These are phyloP conservation scores for Daedaleopsis nitida DNA, from an alignment of 768 basidiomycete genomes.

Conservation along the genomic window DNA sequence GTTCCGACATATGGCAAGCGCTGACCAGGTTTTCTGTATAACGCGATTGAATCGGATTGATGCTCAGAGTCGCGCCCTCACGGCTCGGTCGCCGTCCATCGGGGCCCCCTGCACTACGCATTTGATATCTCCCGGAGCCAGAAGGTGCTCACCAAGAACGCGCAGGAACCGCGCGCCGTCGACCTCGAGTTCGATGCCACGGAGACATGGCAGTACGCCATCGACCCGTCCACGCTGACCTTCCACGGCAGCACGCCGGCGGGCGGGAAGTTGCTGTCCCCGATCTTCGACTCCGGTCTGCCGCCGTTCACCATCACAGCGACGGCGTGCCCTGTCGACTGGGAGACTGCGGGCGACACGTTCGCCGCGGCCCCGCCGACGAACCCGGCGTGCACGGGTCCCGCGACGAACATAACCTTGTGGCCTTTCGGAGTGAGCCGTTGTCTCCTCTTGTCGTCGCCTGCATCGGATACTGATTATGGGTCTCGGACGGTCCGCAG, in stretches of 20 bases:
- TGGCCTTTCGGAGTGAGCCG: constrained; percentile 51
- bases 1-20: neutral
- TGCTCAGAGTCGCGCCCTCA: constrained; percentile 49
- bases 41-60: too few species aligned
- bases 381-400: constrained; percentile 45
- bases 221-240: constrained; percentile 43
- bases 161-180: constrained; percentile 45
- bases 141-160: constrained; percentile 43
- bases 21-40: neutral
- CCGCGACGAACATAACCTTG: constrained; percentile 43
- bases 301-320: constrained; percentile 51
- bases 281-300: constrained; percentile 47
- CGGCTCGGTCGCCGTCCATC: constrained; percentile 53
- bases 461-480: neutral
- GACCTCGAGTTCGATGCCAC: constrained; percentile 55
- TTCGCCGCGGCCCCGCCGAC: constrained; percentile 51
- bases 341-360: constrained; percentile 48
- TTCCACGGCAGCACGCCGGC: constrained; percentile 31
- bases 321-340: constrained; percentile 51
- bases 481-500: constrained; percentile 15
- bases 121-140: constrained; percentile 45
- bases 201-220: constrained; percentile 53
- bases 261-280: constrained; percentile 29
- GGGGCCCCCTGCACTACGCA: constrained; percentile 57
- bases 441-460: neutral